Evolutionary conservation across 176 grass and related monocot genomes (phyloP).

Genomic region (Luzula sylvatica): DNA sequence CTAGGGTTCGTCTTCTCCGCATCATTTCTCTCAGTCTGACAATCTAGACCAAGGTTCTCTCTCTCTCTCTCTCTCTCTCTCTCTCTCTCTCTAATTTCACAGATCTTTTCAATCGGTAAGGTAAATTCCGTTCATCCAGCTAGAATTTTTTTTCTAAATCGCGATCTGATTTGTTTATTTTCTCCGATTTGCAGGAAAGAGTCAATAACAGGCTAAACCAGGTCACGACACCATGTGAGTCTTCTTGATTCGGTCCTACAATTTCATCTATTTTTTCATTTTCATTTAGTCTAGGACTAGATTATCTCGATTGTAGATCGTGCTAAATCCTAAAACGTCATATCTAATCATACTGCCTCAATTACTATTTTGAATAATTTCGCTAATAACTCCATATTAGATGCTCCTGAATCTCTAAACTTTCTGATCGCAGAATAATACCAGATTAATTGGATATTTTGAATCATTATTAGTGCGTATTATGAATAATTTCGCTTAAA

Average conservation of each 20-base stretch:
- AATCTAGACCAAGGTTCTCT: constrained; percentile 1
- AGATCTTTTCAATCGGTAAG: constrained; percentile 4
- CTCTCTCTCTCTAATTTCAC: neutral
- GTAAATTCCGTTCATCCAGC: neutral
- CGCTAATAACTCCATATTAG: too few relatives aligned
- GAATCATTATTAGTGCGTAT: too few relatives aligned
- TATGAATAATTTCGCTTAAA: too few relatives aligned
- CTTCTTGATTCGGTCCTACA: neutral
- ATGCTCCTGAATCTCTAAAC: too few relatives aligned
- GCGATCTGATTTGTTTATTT: constrained; percentile 11
- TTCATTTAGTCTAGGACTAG: neutral
- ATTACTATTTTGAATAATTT: too few relatives aligned
- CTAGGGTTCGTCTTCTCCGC: constrained; percentile 14
- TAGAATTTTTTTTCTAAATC: neutral
- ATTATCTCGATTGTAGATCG: neutral
- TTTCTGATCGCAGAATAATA: too few relatives aligned
- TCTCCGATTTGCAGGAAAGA: constrained; percentile 6
- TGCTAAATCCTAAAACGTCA: constrained; percentile 1
- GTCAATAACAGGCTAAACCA: neutral
- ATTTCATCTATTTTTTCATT: neutral
- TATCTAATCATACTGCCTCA: too few relatives aligned
- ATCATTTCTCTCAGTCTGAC: constrained; percentile 4
- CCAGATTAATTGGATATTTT: too few relatives aligned
- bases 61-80: neutral
- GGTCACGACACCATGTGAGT: constrained; percentile 4